Evolutionary conservation across 2,329 filamentous ascomycete species (phyloP).

Genomic region (Colletotrichum sidae): DNA sequence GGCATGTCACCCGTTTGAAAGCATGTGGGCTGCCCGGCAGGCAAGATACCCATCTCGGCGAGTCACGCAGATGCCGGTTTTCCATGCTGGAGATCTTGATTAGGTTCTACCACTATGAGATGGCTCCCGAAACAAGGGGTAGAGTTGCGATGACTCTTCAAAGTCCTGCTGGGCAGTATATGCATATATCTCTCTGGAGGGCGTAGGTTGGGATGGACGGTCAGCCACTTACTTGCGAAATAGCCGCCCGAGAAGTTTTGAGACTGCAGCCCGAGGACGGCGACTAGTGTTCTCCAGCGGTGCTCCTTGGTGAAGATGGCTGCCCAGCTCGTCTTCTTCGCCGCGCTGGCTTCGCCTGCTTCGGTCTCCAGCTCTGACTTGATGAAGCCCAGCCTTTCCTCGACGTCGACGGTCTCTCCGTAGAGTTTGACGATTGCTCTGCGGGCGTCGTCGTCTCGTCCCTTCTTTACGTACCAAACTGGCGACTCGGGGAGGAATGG

Average conservation of each 20-base stretch:
- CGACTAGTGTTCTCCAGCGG: slow-evolving; percentile 41
- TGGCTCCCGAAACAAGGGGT: no score
- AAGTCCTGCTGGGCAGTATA: no score
- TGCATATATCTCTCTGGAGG: no score
- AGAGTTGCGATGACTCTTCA: no score
- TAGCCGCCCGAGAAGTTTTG: slow-evolving; percentile 47
- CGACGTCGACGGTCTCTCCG: slow-evolving; percentile 39
- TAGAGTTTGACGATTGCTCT: slow-evolving; percentile 43
- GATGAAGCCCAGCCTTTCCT: slow-evolving; percentile 42
- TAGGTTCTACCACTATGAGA: no score
- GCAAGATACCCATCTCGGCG: no score
- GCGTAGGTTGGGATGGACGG: no score
- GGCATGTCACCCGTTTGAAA: no score
- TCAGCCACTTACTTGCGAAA: slow-evolving; percentile 42
- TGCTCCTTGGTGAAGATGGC: slow-evolving; percentile 46
- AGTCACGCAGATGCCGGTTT: no score
- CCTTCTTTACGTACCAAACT: slow-evolving; percentile 46
- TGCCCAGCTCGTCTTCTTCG: slow-evolving; percentile 44
- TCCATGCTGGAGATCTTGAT: no score
- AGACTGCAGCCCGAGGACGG: slow-evolving; percentile 42
- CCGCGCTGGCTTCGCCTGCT: slow-evolving; percentile 40
- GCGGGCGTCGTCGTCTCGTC: slow-evolving; percentile 42
- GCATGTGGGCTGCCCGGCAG: no score
- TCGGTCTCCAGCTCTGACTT: slow-evolving; percentile 42
- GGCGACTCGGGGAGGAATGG: slow-evolving; percentile 45